Conservation (phyloP, 2,329 filamentous ascomycete species). For the Leptoxyphium fumago region DNA sequence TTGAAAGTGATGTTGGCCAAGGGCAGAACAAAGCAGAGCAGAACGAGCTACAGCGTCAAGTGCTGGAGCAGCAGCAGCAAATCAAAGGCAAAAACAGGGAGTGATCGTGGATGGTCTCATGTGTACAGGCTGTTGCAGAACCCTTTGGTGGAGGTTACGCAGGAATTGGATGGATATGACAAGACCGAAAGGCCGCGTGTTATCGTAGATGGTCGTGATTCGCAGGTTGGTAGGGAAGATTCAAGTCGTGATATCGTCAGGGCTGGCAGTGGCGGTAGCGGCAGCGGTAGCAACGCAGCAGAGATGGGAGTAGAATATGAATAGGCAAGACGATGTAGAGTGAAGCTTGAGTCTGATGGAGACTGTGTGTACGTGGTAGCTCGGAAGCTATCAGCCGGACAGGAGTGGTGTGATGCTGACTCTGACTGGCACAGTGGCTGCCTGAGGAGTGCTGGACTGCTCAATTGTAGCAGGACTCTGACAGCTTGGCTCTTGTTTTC, state of each 20-base stretch:
- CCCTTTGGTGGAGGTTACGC: no score
- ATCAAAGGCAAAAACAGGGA: slow-evolving; percentile 27
- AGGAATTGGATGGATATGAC: not conserved
- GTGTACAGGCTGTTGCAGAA: slow-evolving; percentile 8
- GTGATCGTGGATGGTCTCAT: slow-evolving; percentile 29
- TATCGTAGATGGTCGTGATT: not conserved
- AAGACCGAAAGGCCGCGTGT: not conserved
- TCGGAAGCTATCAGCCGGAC: not conserved
- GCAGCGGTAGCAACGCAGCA: not conserved
- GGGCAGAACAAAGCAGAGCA: no score
- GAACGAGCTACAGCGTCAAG: no score
- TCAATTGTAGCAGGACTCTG: no score
- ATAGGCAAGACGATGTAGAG: not conserved
- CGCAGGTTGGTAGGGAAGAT: not conserved
- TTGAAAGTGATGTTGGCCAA: no score
- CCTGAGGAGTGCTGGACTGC: not conserved
- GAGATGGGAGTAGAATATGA: not conserved
- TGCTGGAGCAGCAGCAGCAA: slow-evolving; percentile 1
- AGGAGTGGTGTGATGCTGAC: not conserved
- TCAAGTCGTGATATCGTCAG: not conserved
- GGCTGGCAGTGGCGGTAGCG: not conserved
- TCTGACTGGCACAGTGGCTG: not conserved
- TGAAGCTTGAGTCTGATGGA: slow-evolving; percentile 1
- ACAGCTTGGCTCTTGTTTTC: no score
- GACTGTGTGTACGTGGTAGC: no score